Base-by-base conservation (phyloP, 306 rosid species). In the Fragaria iinumae region DNA sequence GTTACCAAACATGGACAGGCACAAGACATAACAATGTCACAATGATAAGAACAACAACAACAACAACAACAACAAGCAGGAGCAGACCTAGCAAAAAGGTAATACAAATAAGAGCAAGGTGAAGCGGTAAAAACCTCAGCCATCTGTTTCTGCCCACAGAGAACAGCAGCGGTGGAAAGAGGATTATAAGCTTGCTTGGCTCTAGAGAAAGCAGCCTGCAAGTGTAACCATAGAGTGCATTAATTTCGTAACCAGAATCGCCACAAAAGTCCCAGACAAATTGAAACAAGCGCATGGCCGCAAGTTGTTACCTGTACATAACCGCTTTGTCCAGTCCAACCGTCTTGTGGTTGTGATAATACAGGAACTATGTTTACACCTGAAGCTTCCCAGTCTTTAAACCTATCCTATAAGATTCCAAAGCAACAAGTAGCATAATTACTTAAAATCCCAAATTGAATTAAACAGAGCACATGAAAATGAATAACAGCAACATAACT, bases 121-220 rank as follows among this genome's bases (percentile, higher is more conserved):
- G 39, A 47, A 77, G 41, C 23, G 67, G 65, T 6, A 62, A 39
- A 8, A 50, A 95, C 99, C 98, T 95, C 99, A 17, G 97, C 16
- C 98, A 95, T 92, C 78, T 91, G 91, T 83, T 88, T 95, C 83
- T 95, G 99, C 76, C 99, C 99, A 44, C 97, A 89, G 29, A 95
- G 89, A 50, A 95, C 84, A 68, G 87, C 99, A 69, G 90, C 93
- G 3, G 91, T 85, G 14, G 96, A 85, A 41, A 43, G 81, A 55
- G 98, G 97, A 74, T 85, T 81, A 50, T 82, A 83, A 80, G 88
- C 80, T 84, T 87, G 82, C 90, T 92, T 91, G 7, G 89, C 90
- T 87, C 88, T 86, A 29, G 89, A 57, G 78, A 91, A 91, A 14
- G 99, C 98, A 76, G 90, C 99, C 99, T 95, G 93, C 43, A 72